Conservation (phyloP, 257 asterid genomes). For the Plantago elongata region DNA sequence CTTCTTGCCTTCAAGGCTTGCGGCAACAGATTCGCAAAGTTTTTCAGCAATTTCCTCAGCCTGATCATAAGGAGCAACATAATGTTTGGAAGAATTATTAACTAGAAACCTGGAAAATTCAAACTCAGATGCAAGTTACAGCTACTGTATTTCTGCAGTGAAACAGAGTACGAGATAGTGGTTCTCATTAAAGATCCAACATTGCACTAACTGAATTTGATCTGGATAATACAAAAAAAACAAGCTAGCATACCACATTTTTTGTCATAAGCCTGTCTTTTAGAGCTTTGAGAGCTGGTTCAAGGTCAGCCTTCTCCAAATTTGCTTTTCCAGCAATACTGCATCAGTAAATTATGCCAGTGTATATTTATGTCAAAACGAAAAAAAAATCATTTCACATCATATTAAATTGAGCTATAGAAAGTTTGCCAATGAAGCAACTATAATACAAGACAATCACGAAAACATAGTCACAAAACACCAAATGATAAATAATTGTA, state of each 20-base stretch:
- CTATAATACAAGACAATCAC: too few species aligned
- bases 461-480: too few species aligned
- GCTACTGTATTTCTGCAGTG: background rate
- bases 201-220: too few species aligned
- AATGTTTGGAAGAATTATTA: background rate
- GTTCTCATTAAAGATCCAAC: too few species aligned
- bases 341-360: constrained; percentile 16
- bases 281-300: constrained; percentile 91
- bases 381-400: too few species aligned
- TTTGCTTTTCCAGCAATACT: constrained; percentile 93
- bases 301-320: constrained; percentile 79
- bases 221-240: background rate
- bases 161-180: background rate
- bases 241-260: constrained; percentile 82
- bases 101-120: background rate
- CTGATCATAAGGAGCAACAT: constrained; percentile 31
- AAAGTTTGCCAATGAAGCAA: too few species aligned
- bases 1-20: constrained; percentile 91
- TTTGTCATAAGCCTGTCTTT: constrained; percentile 98
- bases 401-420: too few species aligned
- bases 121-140: background rate
- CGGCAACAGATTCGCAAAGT: constrained; percentile 95
- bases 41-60: constrained; percentile 99
- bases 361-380: too few species aligned
- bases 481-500: too few species aligned